Evolutionary conservation across 2,329 filamentous ascomycete genomes (phyloP).

Genomic region (Aspergillus bombycis): DNA sequence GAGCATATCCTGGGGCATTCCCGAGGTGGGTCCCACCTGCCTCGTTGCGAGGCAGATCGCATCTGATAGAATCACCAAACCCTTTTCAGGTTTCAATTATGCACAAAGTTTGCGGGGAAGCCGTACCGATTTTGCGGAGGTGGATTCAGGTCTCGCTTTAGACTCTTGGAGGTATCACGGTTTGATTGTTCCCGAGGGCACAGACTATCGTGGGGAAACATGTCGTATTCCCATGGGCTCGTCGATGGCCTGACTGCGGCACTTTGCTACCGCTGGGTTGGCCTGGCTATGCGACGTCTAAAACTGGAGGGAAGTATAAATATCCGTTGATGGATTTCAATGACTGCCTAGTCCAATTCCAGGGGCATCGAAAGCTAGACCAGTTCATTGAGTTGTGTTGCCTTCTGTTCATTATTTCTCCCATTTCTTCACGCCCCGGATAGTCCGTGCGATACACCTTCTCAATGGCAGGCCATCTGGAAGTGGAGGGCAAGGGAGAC

Average conservation of each 20-base stretch:
- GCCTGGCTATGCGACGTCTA: neutral
- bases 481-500: conserved; percentile 12
- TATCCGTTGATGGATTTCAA: neutral
- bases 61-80: neutral
- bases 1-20: neutral
- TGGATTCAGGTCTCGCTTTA: neutral
- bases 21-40: neutral
- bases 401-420: neutral
- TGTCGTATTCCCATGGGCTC: neutral
- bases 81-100: neutral
- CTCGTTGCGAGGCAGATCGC: neutral
- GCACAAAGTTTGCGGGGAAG: conserved; percentile 1
- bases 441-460: neutral
- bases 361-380: neutral
- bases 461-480: neutral
- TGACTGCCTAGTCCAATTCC: neutral
- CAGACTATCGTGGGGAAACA: neutral
- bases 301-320: neutral
- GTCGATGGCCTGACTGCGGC: neutral
- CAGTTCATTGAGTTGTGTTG: neutral
- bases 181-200: neutral
- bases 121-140: neutral
- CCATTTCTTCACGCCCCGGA: neutral
- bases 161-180: neutral
- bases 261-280: neutral